Evolutionary conservation across 2,329 filamentous ascomycete species (phyloP).

Genomic region (Amauroascus niger): DNA sequence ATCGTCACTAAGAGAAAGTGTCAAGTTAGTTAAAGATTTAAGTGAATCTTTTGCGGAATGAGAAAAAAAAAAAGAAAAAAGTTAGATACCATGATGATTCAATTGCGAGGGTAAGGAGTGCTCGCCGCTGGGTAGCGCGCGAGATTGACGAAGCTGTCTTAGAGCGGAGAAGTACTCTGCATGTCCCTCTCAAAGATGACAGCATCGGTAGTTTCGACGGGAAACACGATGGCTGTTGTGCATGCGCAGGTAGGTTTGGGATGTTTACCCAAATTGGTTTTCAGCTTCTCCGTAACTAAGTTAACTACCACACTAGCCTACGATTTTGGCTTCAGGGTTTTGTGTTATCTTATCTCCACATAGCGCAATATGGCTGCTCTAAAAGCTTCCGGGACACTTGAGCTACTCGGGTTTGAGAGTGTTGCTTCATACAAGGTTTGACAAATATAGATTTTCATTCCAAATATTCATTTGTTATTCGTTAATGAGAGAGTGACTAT

Average conservation of each 20-base stretch:
- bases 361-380: no score
- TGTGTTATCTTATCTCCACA: no score
- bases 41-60: no score
- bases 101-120: slow-evolving; percentile 52
- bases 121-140: background rate
- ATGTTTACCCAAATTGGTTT: no score
- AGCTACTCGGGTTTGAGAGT: no score
- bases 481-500: background rate
- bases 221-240: background rate
- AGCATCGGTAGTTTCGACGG: slow-evolving; percentile 1
- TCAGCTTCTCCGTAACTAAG: no score
- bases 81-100: slow-evolving; percentile 56
- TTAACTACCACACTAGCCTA: no score
- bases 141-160: background rate
- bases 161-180: slow-evolving; percentile 5
- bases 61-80: no score
- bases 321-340: no score
- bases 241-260: no score
- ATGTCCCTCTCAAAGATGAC: background rate
- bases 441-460: background rate
- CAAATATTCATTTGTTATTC: background rate
- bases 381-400: no score
- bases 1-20: slow-evolving; percentile 56
- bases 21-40: background rate
- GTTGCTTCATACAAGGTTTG: no score